Evolutionary conservation across 2,329 filamentous ascomycete genomes (phyloP).

Genomic region (Verticillium zaregamsianum): DNA sequence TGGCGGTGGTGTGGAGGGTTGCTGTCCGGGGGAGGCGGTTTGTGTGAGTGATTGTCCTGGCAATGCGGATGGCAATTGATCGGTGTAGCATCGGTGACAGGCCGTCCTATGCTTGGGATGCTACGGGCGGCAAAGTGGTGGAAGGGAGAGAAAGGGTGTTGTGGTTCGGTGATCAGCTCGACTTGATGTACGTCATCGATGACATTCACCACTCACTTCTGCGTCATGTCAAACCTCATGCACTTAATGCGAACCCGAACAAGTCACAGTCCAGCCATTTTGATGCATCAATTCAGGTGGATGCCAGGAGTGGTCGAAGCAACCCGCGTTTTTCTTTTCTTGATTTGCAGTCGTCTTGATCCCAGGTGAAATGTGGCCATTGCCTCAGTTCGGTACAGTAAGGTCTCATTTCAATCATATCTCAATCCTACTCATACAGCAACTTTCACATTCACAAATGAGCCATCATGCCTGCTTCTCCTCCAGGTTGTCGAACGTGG

Average conservation of each 20-base stretch:
- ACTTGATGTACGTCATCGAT: conserved; percentile 11
- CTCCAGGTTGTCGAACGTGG: conserved; percentile 25
- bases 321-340: too few relatives aligned
- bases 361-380: too few relatives aligned
- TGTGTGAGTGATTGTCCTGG: neutral
- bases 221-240: too few relatives aligned
- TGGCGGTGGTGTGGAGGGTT: conserved; percentile 12
- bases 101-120: neutral
- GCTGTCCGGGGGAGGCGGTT: neutral
- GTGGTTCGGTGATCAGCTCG: too few relatives aligned
- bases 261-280: too few relatives aligned
- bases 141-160: neutral
- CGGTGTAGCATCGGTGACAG: neutral
- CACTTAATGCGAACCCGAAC: too few relatives aligned
- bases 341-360: too few relatives aligned
- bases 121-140: neutral
- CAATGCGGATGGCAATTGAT: neutral
- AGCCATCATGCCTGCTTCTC: conserved; percentile 8
- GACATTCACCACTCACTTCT: neutral
- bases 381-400: too few relatives aligned
- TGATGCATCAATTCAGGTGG: too few relatives aligned
- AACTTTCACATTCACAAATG: neutral
- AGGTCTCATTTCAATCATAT: neutral
- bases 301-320: too few relatives aligned
- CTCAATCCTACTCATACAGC: neutral